phyloP scores from a whole-genome alignment of 1,284 basidiomycete genomes.

The Papiliotrema terrestris region DNA sequence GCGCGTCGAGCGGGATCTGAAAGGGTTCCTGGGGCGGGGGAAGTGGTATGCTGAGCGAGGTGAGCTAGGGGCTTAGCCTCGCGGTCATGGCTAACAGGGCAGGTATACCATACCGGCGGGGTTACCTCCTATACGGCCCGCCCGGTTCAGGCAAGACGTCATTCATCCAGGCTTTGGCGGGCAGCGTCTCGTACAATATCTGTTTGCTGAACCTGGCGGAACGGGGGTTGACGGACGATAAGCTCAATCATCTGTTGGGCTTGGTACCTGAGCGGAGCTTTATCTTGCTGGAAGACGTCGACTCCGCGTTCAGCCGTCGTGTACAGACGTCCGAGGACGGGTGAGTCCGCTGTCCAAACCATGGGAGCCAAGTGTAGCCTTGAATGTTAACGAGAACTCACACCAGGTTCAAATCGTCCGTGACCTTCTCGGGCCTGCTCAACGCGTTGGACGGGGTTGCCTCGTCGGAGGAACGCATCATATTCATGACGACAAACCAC shows the following conservation, averaged over 20 bases:
- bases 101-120: conserved; percentile 97
- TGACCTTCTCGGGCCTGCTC: conserved; percentile 96
- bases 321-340: conserved; percentile 85
- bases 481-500: conserved; percentile 99
- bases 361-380: no score
- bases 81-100: background rate
- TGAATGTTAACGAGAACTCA: no score
- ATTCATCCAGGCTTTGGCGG: conserved; percentile 96
- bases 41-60: conserved; percentile 97
- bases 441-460: conserved; percentile 98
- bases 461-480: conserved; percentile 91
- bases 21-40: conserved; percentile 74
- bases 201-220: conserved; percentile 95
- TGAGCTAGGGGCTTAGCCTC: conserved; percentile 43
- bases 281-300: conserved; percentile 92
- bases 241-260: conserved; percentile 87
- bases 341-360: conserved; percentile 47
- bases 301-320: conserved; percentile 94
- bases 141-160: conserved; percentile 98
- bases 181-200: conserved; percentile 88
- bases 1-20: conserved; percentile 73
- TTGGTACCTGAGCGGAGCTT: conserved; percentile 91
- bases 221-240: conserved; percentile 93
- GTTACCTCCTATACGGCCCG: conserved; percentile 91
- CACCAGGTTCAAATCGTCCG: conserved; percentile 78